These are phyloP conservation scores for Schizochytrium sp. DNA, from an alignment of 108 stramenopile genomes.

Conservation along the genomic window DNA sequence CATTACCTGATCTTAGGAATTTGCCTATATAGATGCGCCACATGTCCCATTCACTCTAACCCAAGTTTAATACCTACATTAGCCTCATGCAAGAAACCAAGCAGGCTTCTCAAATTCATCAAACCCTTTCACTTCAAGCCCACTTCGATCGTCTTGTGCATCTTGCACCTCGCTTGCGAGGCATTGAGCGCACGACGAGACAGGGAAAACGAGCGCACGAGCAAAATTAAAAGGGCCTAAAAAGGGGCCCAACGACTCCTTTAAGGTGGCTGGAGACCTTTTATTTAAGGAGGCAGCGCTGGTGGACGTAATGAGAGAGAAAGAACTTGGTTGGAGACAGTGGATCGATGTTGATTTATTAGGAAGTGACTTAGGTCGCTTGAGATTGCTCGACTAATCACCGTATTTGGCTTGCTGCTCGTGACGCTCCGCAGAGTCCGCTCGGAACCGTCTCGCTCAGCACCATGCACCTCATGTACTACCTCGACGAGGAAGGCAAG, in stretches of 20 bases:
- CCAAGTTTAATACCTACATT: too few relatives aligned
- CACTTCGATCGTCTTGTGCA: not conserved
- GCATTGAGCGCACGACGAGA: not conserved
- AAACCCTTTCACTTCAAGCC: too few relatives aligned
- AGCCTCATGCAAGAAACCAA: too few relatives aligned
- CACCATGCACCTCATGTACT: constrained; percentile 99
- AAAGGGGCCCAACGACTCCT: constrained; percentile 14
- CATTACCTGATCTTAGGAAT: too few relatives aligned
- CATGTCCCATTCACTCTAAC: too few relatives aligned
- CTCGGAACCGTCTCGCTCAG: not conserved
- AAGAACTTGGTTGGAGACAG: not conserved
- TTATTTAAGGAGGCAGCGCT: not conserved
- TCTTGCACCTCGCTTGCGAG: not conserved
- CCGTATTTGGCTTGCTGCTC: not conserved
- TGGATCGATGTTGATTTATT: too few relatives aligned
- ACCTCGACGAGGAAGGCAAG: constrained; percentile 89
- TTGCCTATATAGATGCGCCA: too few relatives aligned
- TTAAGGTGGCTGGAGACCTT: not conserved
- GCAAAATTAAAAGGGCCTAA: not conserved
- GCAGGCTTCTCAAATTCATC: too few relatives aligned
- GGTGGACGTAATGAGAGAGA: not conserved
- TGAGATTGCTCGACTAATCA: not conserved
- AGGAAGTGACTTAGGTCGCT: too few relatives aligned
- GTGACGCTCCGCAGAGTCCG: not conserved
- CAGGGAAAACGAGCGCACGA: not conserved